Conservation (phyloP, 2,329 filamentous ascomycete species). For the Aspergillus sp. region DNA sequence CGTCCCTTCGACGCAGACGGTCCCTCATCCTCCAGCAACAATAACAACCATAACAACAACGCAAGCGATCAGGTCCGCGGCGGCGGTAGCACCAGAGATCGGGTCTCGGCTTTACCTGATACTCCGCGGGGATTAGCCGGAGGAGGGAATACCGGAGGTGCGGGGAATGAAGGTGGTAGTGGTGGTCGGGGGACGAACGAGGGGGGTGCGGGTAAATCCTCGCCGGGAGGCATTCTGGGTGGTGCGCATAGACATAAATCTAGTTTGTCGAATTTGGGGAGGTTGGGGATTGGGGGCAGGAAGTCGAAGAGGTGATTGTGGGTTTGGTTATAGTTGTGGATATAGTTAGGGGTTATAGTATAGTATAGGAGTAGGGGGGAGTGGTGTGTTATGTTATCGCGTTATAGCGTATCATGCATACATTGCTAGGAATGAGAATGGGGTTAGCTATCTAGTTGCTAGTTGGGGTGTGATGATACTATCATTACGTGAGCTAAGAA, state of each 20-base stretch:
- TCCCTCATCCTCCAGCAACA: slow-evolving; percentile 32
- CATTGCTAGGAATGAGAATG: no score
- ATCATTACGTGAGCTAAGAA: no score
- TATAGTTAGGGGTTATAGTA: no score
- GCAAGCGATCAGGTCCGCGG: no score
- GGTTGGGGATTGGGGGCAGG: slow-evolving; percentile 70
- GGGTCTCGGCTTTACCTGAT: slow-evolving; percentile 30
- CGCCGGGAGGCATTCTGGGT: slow-evolving; percentile 29
- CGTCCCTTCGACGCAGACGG: slow-evolving; percentile 52
- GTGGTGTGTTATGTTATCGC: no score
- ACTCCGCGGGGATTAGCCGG: slow-evolving; percentile 32
- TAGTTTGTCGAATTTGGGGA: slow-evolving; percentile 68
- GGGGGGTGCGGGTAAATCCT: slow-evolving; percentile 20
- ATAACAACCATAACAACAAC: no score
- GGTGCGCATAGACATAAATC: slow-evolving; percentile 61
- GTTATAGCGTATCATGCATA: no score
- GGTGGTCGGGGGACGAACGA: slow-evolving; percentile 14
- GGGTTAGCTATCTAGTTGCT: no score
- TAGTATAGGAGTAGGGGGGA: no score
- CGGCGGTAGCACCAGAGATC: slow-evolving; percentile 9
- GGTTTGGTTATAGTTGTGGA: no score
- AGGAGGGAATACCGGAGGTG: slow-evolving; percentile 37
- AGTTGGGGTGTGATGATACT: no score
- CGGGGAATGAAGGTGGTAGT: slow-evolving; percentile 42
- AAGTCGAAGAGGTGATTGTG: slow-evolving; percentile 45